Percentiles rank a stretch among this genome's conserved stretches.
These are phyloP conservation scores for Globisporangium spinosum DNA, from an alignment of 352 stramenopile species.

Conservation along the genomic window DNA sequence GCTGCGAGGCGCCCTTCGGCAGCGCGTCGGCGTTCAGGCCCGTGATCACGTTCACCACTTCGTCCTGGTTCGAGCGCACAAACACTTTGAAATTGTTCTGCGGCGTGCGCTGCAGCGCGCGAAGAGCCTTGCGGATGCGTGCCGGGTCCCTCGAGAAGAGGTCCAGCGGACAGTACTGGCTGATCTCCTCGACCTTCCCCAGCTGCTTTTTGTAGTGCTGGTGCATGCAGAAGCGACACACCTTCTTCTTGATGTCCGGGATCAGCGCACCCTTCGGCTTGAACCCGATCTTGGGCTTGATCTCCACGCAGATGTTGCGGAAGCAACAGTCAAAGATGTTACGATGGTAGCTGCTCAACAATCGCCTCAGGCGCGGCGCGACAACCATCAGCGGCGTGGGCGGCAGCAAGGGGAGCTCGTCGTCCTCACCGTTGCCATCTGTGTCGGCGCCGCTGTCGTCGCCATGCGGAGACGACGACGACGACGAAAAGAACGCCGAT, in stretches of 20 bases:
- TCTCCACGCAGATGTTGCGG: constrained; percentile 82
- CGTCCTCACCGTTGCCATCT: constrained; percentile 20
- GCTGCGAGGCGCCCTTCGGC: constrained; percentile 60
- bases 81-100: constrained; percentile 91
- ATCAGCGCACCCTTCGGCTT: constrained; percentile 57
- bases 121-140: constrained; percentile 56
- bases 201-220: constrained; percentile 77
- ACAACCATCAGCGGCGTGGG: constrained; percentile 6
- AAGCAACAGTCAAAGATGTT: constrained; percentile 86
- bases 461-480: neutral
- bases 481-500: neutral
- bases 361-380: constrained; percentile 19
- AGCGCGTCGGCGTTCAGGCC: constrained; percentile 62
- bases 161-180: constrained; percentile 79
- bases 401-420: constrained; percentile 17
- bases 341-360: constrained; percentile 36
- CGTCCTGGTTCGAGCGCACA: constrained; percentile 72
- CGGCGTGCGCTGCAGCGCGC: constrained; percentile 69
- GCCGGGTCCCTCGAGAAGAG: constrained; percentile 67
- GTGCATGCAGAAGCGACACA: constrained; percentile 88
- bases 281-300: constrained; percentile 87
- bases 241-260: constrained; percentile 50
- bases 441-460: constrained; percentile 13
- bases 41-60: constrained; percentile 78
- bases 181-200: constrained; percentile 79